Base-by-base conservation (phyloP, 2,329 filamentous ascomycete species). In the Colletotrichum aenigma region DNA sequence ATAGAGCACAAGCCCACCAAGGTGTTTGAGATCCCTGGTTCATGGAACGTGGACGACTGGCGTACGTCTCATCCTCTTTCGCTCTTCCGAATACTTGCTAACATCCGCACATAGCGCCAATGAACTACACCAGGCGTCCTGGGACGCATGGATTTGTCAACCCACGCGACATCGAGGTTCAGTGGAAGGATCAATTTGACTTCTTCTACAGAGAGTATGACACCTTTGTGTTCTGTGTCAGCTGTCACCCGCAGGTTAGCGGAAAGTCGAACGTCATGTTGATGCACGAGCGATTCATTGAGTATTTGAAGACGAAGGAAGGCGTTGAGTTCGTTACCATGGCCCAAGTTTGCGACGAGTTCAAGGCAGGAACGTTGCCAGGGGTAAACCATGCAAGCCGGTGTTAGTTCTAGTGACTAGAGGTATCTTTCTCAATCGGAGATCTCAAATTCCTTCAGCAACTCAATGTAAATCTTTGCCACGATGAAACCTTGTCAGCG, bases 151-250 rank as follows among this genome's bases (percentile, higher is more conserved):
- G 87, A 4, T 87, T 81, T 72, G 84, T 88, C 24, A 84, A 88
- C 74, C 83, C 86, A 1, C 79, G 81, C 10, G 80, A 81, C 18
- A 82, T 88, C 13, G 85, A 88, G 77, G 80, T 81, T 58, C 78
- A 87, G 32, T 89, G 87, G 87, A 83, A 84, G 75, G 85, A 88
- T 71, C 85, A 88, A 64, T 88, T 88, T 70, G 84, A 86, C 67
- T 88, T 83, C 72, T 81, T 83, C 52, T 88, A 88, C 77, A 78
- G 84, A 36, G 86, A 87, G 78, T 85, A 87, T 74, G 86, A 87
- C 15, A 82, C 81, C 10, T 88, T 88, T 72, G 81, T 88, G 10
- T 88, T 88, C 75, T 86, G 86, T 3, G 87, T 88, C 52, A 85
- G 81, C 36, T 85, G 88, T 56, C 87, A 88, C 79, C 87, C 87